phyloP scores from a whole-genome alignment of 768 basidiomycete genomes.

The Boletus rubropictus region DNA sequence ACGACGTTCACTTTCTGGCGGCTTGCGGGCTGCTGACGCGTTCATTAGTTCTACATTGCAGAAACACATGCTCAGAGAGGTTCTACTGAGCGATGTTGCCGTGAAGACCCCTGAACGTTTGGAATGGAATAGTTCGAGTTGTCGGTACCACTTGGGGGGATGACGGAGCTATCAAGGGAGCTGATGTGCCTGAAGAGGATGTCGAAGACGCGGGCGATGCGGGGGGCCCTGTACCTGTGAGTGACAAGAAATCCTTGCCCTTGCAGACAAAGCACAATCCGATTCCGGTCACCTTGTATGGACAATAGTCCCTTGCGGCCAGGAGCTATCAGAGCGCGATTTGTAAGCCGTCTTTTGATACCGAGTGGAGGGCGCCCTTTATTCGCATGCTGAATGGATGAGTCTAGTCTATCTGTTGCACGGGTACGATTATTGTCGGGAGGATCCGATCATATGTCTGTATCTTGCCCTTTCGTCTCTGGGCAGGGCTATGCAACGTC shows the following conservation, averaged over 20 bases:
- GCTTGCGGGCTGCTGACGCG: constrained; percentile 61
- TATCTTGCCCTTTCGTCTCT: constrained; percentile 78
- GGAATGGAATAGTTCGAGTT: constrained; percentile 54
- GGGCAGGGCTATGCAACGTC: constrained; percentile 88
- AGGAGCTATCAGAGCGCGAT: constrained; percentile 88
- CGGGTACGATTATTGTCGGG: constrained; percentile 76
- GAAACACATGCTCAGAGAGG: constrained; percentile 78
- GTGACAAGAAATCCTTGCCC: constrained; percentile 18
- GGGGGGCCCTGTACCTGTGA: constrained; percentile 11
- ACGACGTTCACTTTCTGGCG: constrained; percentile 75
- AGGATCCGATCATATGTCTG: constrained; percentile 85
- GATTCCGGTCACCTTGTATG: constrained; percentile 66
- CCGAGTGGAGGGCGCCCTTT: not conserved
- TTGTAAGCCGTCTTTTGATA: constrained; percentile 50
- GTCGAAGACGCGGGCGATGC: constrained; percentile 28
- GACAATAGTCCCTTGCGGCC: constrained; percentile 72
- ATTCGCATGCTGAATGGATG: not conserved
- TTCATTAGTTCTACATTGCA: constrained; percentile 76
- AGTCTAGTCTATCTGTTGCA: constrained; percentile 52
- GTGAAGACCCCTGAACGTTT: constrained; percentile 55
- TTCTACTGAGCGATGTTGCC: constrained; percentile 63
- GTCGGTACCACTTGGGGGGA: constrained; percentile 47
- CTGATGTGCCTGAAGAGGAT: constrained; percentile 27
- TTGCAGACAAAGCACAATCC: constrained; percentile 48
- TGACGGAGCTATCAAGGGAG: constrained; percentile 13